phyloP scores from a whole-genome alignment of 768 basidiomycete genomes.

The Polyporus arcularius region DNA sequence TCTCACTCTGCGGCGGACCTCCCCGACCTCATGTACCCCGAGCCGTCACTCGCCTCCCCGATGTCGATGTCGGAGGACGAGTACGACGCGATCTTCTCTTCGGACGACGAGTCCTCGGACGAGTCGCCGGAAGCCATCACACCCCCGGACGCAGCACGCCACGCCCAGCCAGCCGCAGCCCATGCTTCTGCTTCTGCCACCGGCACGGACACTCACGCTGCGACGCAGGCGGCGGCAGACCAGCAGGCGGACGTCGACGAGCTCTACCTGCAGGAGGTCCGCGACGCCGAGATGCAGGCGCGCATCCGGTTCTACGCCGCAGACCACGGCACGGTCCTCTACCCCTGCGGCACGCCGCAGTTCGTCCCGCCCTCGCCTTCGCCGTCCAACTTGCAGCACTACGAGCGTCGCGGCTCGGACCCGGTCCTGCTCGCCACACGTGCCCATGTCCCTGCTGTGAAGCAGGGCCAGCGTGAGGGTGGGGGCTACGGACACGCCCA shows the following conservation, averaged over 20 bases:
- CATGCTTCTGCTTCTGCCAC: neutral
- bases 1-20: neutral
- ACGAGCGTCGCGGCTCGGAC: neutral
- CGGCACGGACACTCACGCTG: too few relatives aligned
- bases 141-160: neutral
- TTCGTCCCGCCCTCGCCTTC: slow-evolving; percentile 14
- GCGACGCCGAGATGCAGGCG: slow-evolving; percentile 2
- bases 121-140: neutral
- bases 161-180: neutral
- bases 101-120: slow-evolving; percentile 5
- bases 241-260: too few relatives aligned
- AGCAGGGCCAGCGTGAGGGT: neutral
- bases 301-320: slow-evolving; percentile 10
- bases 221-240: too few relatives aligned
- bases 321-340: neutral
- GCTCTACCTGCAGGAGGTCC: neutral
- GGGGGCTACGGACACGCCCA: neutral
- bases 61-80: neutral
- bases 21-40: slow-evolving; percentile 15
- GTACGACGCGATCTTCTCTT: neutral
- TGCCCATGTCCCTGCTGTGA: neutral
- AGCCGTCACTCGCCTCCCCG: slow-evolving; percentile 1
- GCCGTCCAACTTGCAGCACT: neutral
- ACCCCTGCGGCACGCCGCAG: slow-evolving; percentile 5
- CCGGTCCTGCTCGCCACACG: neutral